phyloP scores from a whole-genome alignment of 495 filamentous ascomycete genomes.

The Neurospora tetraspora region DNA sequence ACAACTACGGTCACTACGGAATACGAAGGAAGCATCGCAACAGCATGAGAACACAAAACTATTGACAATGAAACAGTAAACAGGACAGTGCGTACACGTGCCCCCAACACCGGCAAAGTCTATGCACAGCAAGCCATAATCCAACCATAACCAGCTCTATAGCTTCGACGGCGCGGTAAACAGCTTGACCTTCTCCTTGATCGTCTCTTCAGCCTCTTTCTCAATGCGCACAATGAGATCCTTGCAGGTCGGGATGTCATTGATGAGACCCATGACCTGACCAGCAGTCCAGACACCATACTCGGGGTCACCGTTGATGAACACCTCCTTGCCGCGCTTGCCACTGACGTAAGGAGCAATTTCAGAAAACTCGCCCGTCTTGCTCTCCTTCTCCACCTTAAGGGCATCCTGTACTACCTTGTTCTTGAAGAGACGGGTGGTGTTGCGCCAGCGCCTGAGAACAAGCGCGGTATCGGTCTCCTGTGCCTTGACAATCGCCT shows the following conservation, averaged over 20 bases:
- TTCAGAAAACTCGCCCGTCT: conserved; percentile 81
- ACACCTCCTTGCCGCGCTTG: conserved; percentile 84
- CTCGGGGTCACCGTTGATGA: conserved; percentile 83
- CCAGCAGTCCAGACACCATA: conserved; percentile 69
- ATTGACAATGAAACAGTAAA: neutral
- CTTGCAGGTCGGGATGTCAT: conserved; percentile 54
- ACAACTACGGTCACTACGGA: neutral
- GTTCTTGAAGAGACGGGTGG: conserved; percentile 77
- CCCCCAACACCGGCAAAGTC: neutral
- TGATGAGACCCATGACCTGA: conserved; percentile 55
- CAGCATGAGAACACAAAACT: neutral
- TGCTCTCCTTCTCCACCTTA: conserved; percentile 77
- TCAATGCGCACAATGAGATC: conserved; percentile 47
- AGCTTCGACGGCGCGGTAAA: conserved; percentile 32
- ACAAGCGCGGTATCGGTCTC: conserved; percentile 89
- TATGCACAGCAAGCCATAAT: neutral
- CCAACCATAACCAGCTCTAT: conserved; percentile 10
- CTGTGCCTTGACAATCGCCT: conserved; percentile 76
- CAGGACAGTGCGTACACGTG: neutral
- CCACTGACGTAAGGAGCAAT: conserved; percentile 85
- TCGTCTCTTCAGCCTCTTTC: conserved; percentile 47
- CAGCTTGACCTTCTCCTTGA: conserved; percentile 32
- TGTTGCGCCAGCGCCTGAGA: conserved; percentile 88
- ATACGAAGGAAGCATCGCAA: neutral
- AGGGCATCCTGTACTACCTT: conserved; percentile 73